These are phyloP conservation scores for Gracilaria gracilis DNA, from an alignment of 23 red algal genomes.

Conservation along the genomic window DNA sequence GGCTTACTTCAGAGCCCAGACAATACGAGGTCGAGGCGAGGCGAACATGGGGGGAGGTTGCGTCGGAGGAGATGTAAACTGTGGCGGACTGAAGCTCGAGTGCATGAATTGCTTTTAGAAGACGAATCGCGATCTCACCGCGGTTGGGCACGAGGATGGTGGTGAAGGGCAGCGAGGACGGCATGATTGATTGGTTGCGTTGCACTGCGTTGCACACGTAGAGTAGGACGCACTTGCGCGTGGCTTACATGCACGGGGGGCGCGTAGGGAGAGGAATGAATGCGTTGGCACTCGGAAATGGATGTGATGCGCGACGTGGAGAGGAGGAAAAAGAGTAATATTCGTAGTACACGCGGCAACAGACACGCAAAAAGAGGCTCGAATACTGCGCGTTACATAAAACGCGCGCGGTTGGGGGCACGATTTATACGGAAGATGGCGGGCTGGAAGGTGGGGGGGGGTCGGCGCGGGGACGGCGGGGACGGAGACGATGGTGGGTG, in stretches of 20 bases:
- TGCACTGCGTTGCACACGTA: conserved; percentile 8
- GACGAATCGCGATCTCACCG: conserved; percentile 88
- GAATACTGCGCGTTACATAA: background rate
- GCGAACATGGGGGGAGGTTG: conserved; percentile 61
- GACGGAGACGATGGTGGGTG: background rate
- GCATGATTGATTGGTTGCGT: conserved; percentile 9
- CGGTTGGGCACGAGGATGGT: conserved; percentile 90
- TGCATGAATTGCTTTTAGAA: conserved; percentile 47
- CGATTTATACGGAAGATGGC: conserved; percentile 22
- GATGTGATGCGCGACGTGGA: background rate
- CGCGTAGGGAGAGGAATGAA: background rate
- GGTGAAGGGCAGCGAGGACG: conserved; percentile 7
- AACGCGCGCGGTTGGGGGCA: background rate
- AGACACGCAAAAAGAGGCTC: background rate
- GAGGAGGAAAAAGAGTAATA: background rate
- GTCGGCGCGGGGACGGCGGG: background rate
- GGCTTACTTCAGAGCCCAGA: conserved; percentile 23
- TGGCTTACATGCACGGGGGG: conserved; percentile 1
- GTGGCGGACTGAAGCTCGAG: conserved; percentile 70
- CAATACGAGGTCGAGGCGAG: conserved; percentile 27
- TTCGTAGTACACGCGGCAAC: background rate
- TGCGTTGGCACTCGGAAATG: background rate
- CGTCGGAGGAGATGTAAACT: conserved; percentile 74
- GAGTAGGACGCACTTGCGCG: background rate
- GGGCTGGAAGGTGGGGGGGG: too few relatives aligned